Percentiles rank a stretch among this genome's conserved stretches.
phyloP scores from a whole-genome alignment of 108 stramenopile species.

The Pseudonitzschia delicatissima region DNA sequence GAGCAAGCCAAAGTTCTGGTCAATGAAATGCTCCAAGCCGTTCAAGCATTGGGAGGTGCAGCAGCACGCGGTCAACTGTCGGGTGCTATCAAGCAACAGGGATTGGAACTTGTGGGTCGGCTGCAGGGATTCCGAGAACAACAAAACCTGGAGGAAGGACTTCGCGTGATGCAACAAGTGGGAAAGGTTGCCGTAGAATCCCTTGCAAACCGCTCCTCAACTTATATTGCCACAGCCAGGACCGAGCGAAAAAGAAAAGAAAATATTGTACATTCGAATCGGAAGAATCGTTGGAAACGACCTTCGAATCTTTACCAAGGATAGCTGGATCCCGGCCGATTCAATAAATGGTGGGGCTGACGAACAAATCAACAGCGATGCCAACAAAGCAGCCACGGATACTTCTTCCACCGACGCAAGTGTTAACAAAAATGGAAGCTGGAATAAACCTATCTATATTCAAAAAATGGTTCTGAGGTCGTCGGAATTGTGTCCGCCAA shows the following conservation, averaged over 20 bases:
- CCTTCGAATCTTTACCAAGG: slow-evolving; percentile 49
- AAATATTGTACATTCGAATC: slow-evolving; percentile 35
- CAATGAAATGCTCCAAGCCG: slow-evolving; percentile 44
- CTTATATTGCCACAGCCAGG: slow-evolving; percentile 30
- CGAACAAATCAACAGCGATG: background rate
- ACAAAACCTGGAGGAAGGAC: slow-evolving; percentile 39
- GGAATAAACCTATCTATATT: slow-evolving; percentile 55
- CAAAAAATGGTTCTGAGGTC: slow-evolving; percentile 35
- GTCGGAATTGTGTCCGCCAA: slow-evolving; percentile 56
- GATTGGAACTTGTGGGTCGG: slow-evolving; percentile 28
- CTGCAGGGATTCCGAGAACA: slow-evolving; percentile 33
- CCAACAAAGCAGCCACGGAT: background rate
- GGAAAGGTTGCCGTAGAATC: slow-evolving; percentile 43
- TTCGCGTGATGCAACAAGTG: slow-evolving; percentile 45
- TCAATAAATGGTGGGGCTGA: background rate
- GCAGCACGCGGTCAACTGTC: slow-evolving; percentile 38
- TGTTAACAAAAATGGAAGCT: slow-evolving; percentile 17
- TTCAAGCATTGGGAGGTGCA: slow-evolving; percentile 43
- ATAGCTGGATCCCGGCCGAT: slow-evolving; percentile 34
- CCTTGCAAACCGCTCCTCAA: slow-evolving; percentile 23
- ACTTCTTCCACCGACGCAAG: background rate
- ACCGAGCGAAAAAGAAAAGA: slow-evolving; percentile 2
- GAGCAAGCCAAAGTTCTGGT: slow-evolving; percentile 49
- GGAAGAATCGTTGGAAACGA: slow-evolving; percentile 48
- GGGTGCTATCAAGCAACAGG: slow-evolving; percentile 36